These are phyloP conservation scores for Micromonas commoda DNA, from an alignment of 139 green algal species.

Conservation along the genomic window DNA sequence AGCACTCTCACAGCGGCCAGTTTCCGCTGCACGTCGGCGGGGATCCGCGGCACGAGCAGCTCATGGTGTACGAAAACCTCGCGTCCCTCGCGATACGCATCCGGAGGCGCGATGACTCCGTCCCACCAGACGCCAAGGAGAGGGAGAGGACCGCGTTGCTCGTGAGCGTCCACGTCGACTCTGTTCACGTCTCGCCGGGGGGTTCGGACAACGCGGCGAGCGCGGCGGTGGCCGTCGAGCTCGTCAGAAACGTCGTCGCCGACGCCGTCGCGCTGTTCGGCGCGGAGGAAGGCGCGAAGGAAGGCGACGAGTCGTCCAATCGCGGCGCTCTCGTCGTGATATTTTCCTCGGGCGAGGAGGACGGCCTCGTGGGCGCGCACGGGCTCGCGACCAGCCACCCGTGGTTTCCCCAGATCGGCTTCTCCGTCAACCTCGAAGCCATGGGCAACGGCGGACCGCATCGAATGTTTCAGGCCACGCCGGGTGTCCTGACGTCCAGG, in stretches of 20 bases:
- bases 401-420: neutral
- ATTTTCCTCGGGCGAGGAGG: constrained; percentile 11
- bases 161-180: constrained; percentile 6
- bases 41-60: neutral
- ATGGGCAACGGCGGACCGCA: constrained; percentile 19
- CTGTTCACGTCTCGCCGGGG: neutral
- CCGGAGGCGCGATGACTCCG: neutral
- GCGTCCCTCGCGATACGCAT: neutral
- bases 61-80: neutral
- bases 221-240: neutral
- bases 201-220: constrained; percentile 3
- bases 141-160: neutral
- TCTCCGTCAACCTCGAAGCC: constrained; percentile 8
- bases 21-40: neutral
- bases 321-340: neutral
- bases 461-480: constrained; percentile 2
- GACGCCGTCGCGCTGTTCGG: neutral
- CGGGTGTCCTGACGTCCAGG: neutral
- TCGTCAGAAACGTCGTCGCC: neutral
- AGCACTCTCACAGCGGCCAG: neutral
- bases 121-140: neutral
- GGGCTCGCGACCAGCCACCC: neutral
- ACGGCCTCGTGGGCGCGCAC: constrained; percentile 1
- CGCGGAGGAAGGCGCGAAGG: neutral
- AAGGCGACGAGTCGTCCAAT: neutral